phyloP scores from a whole-genome alignment of 169 alveolate genomes.

The Blepharisma undulans region DNA sequence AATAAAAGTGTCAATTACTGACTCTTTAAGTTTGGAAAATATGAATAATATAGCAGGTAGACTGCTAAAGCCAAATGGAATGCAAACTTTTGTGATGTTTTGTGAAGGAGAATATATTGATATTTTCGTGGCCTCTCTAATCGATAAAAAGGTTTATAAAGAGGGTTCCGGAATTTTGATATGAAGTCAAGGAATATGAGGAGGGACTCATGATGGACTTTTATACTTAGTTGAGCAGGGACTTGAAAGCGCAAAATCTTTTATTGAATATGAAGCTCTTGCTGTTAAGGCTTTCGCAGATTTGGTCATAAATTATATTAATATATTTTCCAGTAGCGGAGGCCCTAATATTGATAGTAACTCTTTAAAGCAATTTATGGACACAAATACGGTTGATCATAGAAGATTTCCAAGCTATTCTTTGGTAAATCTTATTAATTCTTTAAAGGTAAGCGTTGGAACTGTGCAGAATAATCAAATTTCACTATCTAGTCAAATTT shows the following conservation, averaged over 20 bases:
- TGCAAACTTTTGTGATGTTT: background rate
- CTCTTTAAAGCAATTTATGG: background rate
- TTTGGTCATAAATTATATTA: background rate
- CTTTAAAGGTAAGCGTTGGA: background rate
- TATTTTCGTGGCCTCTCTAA: background rate
- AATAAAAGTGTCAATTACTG: background rate
- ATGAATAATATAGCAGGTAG: background rate
- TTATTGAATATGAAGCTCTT: background rate
- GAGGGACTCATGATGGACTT: background rate
- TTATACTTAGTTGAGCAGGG: background rate
- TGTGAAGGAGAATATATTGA: background rate
- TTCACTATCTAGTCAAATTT: background rate
- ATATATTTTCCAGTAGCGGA: background rate
- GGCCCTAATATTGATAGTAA: background rate
- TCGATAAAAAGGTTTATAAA: background rate
- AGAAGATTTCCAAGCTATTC: background rate
- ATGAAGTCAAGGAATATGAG: background rate
- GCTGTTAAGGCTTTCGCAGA: background rate
- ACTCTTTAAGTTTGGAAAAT: background rate
- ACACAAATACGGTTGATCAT: background rate
- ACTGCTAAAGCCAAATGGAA: background rate
- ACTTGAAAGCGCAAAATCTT: background rate
- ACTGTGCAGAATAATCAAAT: background rate
- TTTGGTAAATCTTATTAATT: background rate
- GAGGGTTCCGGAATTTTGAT: background rate